phyloP scores from a whole-genome alignment of 768 basidiomycete species.

The Russula dissimulans region DNA sequence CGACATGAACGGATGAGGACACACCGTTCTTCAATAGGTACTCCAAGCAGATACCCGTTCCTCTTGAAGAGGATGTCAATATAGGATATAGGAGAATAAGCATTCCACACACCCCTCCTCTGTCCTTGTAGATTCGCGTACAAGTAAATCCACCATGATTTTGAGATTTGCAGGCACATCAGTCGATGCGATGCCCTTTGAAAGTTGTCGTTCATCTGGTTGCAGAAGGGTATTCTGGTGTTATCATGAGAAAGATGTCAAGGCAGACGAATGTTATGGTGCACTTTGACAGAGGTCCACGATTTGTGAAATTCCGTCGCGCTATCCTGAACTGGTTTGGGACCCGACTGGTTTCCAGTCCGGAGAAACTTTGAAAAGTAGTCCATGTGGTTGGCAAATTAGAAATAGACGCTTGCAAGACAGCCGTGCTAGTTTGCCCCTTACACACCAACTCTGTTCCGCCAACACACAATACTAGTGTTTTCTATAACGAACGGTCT shows the following conservation, averaged over 20 bases:
- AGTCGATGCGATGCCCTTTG: conserved; percentile 72
- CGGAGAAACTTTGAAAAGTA: conserved; percentile 78
- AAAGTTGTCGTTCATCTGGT: conserved; percentile 84
- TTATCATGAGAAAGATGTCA: conserved; percentile 10
- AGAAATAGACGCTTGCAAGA: too few relatives aligned
- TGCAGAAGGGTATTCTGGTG: conserved; percentile 68
- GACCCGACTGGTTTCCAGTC: conserved; percentile 36
- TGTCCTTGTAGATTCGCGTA: conserved; percentile 75
- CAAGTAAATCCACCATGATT: conserved; percentile 77
- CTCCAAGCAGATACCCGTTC: conserved; percentile 83
- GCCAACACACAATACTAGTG: too few relatives aligned
- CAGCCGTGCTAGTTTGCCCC: too few relatives aligned
- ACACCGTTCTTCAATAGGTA: conserved; percentile 83
- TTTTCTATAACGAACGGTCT: not conserved
- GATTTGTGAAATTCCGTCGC: conserved; percentile 66
- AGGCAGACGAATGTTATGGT: conserved; percentile 3
- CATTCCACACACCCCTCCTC: conserved; percentile 71
- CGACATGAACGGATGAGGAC: conserved; percentile 11
- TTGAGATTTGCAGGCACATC: conserved; percentile 68
- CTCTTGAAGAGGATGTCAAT: conserved; percentile 35
- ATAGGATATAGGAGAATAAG: not conserved
- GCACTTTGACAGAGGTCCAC: conserved; percentile 67
- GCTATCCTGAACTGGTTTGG: conserved; percentile 51
- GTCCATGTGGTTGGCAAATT: conserved; percentile 41
- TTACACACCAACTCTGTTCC: too few relatives aligned